phyloP scores from a whole-genome alignment of 345 rosid genomes.

The Eucalyptus tenuipes region DNA sequence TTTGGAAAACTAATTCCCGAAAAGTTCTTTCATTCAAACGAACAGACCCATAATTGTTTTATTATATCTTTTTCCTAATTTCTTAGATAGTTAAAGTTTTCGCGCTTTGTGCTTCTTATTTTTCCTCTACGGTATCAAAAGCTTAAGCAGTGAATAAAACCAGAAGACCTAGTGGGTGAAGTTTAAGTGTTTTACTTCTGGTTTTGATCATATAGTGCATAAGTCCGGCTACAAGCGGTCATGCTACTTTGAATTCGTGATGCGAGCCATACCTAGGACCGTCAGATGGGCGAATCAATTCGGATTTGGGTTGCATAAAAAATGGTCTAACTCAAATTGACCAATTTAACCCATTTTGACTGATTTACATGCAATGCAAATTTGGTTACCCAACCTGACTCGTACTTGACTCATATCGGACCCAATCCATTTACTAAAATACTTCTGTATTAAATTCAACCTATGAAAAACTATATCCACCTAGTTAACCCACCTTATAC shows the following conservation, averaged over 20 bases:
- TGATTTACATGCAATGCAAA: not conserved
- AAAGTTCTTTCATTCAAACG: not conserved
- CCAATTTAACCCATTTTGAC: not conserved
- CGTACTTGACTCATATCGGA: rapidly evolving
- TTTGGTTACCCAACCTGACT: not conserved
- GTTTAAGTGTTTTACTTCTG: not conserved
- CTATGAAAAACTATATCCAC: too few species aligned
- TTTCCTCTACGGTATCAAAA: not conserved
- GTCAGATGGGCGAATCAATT: not conserved
- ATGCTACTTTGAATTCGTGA: not conserved
- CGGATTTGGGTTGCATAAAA: not conserved
- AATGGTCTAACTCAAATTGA: not conserved
- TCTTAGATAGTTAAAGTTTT: not conserved
- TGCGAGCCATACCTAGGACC: not conserved
- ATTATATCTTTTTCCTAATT: not conserved
- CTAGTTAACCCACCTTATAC: not conserved
- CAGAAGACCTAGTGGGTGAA: not conserved
- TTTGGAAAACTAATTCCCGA: not conserved
- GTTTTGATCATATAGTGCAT: not conserved
- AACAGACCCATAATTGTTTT: not conserved
- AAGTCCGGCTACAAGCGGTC: not conserved
- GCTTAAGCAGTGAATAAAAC: not conserved
- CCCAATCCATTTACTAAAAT: not conserved
- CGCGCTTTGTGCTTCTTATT: not conserved
- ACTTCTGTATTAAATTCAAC: not conserved